A percentile compares a stretch with the other conserved stretches of the same genome.
phyloP scores from a whole-genome alignment of 805 yeast genomes.

The Saccharomyces eubayanus region DNA sequence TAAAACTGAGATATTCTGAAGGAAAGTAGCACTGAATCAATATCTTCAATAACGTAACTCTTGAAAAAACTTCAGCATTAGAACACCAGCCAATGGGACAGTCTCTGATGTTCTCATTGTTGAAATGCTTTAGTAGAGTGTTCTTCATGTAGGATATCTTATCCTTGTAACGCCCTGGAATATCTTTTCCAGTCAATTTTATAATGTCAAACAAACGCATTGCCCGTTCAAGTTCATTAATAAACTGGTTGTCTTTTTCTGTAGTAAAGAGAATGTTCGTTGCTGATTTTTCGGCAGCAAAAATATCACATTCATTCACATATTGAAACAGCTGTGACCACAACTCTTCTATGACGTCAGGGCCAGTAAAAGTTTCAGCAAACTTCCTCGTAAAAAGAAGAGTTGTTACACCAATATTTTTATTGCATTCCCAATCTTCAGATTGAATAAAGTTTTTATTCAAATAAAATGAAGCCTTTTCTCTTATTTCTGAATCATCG shows the following conservation, averaged over 20 bases:
- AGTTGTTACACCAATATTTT: constrained; percentile 32
- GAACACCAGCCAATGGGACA: constrained; percentile 24
- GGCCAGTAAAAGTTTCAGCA: background rate
- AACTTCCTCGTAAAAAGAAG: constrained; percentile 15
- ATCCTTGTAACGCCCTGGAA: background rate
- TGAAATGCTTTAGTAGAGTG: constrained; percentile 1
- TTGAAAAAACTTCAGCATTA: constrained; percentile 15
- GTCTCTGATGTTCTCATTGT: constrained; percentile 6
- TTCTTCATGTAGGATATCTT: background rate
- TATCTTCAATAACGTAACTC: constrained; percentile 12
- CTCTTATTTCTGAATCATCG: constrained; percentile 58
- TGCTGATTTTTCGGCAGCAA: constrained; percentile 7
- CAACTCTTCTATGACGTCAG: background rate
- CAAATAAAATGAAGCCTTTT: constrained; percentile 38
- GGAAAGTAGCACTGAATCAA: constrained; percentile 4
- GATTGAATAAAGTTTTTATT: constrained; percentile 24
- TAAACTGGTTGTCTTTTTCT: constrained; percentile 62
- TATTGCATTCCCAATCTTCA: constrained; percentile 2
- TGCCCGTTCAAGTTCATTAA: constrained; percentile 37
- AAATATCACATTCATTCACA: constrained; percentile 12
- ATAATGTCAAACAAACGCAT: constrained; percentile 18
- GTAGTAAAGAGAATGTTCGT: constrained; percentile 47
- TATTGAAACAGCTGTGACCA: background rate
- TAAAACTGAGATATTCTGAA: constrained; percentile 1
- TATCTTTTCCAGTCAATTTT: background rate